Conservation (phyloP, 1,284 basidiomycete genomes). For the Austroboletus olivaceoglutinosus region DNA sequence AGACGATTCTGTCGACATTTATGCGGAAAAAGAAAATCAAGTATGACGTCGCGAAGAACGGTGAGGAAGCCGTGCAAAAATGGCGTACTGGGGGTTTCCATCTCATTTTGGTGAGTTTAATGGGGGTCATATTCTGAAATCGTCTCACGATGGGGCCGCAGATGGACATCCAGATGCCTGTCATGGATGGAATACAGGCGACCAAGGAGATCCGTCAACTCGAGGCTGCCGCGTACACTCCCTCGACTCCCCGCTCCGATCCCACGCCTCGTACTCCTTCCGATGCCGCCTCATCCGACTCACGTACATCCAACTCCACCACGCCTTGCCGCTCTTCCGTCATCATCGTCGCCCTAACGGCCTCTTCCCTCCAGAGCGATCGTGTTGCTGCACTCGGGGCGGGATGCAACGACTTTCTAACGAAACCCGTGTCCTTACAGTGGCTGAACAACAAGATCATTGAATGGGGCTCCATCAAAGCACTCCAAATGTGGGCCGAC, state of each 20-base stretch:
- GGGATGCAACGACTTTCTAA: conserved; percentile 98
- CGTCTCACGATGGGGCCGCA: conserved; percentile 34
- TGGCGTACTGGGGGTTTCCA: conserved; percentile 95
- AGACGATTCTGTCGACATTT: conserved; percentile 93
- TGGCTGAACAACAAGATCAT: conserved; percentile 99
- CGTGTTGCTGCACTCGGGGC: conserved; percentile 94
- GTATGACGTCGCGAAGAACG: conserved; percentile 93
- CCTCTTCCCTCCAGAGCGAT: conserved; percentile 90
- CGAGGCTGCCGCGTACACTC: conserved; percentile 79
- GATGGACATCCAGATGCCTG: conserved; percentile 99
- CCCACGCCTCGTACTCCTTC: conserved; percentile 48
- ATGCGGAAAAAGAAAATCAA: conserved; percentile 97
- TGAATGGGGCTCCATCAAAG: conserved; percentile 95
- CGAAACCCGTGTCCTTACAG: conserved; percentile 91
- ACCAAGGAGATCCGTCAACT: conserved; percentile 93
- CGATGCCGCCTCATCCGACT: conserved; percentile 44
- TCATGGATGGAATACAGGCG: conserved; percentile 97
- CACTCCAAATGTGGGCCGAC: conserved; percentile 85
- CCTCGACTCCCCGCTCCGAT: conserved; percentile 63
- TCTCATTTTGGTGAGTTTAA: conserved; percentile 78
- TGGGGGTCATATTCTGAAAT: neutral
- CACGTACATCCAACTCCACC: conserved; percentile 46
- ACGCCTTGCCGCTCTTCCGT: conserved; percentile 89
- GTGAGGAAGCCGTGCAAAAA: conserved; percentile 93
- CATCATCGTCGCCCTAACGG: conserved; percentile 97